Conservation (phyloP, 2,329 filamentous ascomycete genomes). For the Aspergillus texensis region DNA sequence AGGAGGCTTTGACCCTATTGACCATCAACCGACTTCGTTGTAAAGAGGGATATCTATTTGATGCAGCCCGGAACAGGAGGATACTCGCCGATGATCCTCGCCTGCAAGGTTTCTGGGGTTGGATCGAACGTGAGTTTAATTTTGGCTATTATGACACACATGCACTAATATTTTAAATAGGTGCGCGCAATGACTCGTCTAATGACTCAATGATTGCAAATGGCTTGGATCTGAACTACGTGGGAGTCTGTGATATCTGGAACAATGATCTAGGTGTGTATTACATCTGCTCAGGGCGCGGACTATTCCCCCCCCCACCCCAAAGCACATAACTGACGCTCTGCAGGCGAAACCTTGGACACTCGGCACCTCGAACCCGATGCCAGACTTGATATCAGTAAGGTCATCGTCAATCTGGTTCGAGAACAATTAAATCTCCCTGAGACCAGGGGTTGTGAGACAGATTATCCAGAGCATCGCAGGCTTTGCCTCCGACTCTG, state of each 20-base stretch:
- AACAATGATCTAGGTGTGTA: conserved; percentile 55
- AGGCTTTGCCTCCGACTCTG: conserved; percentile 63
- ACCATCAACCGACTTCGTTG: conserved; percentile 53
- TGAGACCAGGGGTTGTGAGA: conserved; percentile 53
- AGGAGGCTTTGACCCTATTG: conserved; percentile 44
- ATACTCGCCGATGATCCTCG: conserved; percentile 59
- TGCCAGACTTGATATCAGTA: conserved; percentile 30
- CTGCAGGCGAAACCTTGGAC: conserved; percentile 36
- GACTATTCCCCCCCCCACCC: neutral
- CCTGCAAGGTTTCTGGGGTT: conserved; percentile 62
- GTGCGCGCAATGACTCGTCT: conserved; percentile 42
- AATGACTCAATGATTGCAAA: conserved; percentile 59
- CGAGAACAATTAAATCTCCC: conserved; percentile 53
- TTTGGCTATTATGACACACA: neutral
- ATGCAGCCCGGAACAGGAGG: conserved; percentile 57
- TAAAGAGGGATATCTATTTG: conserved; percentile 56
- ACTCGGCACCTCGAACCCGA: conserved; percentile 34
- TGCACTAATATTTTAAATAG: conserved; percentile 28
- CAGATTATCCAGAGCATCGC: conserved; percentile 58
- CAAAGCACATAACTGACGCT: neutral
- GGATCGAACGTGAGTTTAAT: conserved; percentile 52
- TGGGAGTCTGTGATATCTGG: conserved; percentile 63
- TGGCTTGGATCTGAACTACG: conserved; percentile 61
- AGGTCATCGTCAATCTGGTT: conserved; percentile 54
- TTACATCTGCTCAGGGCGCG: neutral